phyloP scores from a whole-genome alignment of 1,139 yeast genomes.

The Kodamaea derodonti region DNA sequence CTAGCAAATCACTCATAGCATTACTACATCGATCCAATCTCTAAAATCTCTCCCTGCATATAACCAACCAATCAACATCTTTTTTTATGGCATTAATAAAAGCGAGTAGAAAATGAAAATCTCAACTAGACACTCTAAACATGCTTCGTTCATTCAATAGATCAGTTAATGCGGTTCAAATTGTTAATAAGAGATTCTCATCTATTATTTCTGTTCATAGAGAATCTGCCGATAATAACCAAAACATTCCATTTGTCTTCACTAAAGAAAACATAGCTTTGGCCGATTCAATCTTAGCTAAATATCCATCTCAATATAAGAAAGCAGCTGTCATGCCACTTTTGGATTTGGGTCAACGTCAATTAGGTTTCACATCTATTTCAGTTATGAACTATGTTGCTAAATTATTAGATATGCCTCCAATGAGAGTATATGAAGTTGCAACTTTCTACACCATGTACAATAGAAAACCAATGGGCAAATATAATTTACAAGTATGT shows the following conservation, averaged over 20 bases:
- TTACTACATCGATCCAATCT: neutral
- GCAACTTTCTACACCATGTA: conserved; percentile 94
- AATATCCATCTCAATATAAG: conserved; percentile 83
- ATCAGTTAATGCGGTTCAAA: conserved; percentile 7
- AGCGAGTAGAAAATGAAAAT: neutral
- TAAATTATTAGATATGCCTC: conserved; percentile 81
- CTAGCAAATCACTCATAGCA: neutral
- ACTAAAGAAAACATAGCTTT: conserved; percentile 61
- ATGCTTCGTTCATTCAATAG: conserved; percentile 14
- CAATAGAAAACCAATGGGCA: conserved; percentile 85
- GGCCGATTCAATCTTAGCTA: conserved; percentile 71
- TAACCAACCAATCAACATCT: conserved; percentile 19
- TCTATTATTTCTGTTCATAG: conserved; percentile 67
- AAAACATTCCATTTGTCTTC: conserved; percentile 70
- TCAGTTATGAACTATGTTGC: conserved; percentile 94
- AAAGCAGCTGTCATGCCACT: conserved; percentile 89
- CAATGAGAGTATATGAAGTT: conserved; percentile 92
- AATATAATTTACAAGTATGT: conserved; percentile 79
- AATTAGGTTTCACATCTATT: conserved; percentile 81
- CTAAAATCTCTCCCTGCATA: conserved; percentile 9
- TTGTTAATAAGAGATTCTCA: conserved; percentile 26
- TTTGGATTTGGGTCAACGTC: conserved; percentile 85
- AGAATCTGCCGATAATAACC: conserved; percentile 66
- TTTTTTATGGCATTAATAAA: conserved; percentile 8
- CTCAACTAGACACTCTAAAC: neutral